Evolutionary conservation across 1,284 basidiomycete genomes (phyloP).

Genomic region (Fomitopsis palustris): DNA sequence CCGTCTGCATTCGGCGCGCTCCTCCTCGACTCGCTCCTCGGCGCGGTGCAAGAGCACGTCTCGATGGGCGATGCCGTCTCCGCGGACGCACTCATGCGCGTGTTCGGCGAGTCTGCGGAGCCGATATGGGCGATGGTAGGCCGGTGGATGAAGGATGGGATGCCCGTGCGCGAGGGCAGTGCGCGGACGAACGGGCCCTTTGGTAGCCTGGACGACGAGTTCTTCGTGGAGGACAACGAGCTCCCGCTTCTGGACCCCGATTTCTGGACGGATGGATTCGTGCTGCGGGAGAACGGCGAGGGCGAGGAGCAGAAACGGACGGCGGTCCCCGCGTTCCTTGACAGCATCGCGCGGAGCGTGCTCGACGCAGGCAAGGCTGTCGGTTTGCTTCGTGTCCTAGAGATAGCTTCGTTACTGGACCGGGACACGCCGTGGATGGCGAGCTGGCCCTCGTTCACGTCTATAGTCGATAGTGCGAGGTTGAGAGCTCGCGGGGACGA

Average conservation of each 20-base stretch:
- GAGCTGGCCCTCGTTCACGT: slow-evolving; percentile 27
- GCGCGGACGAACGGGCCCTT: slow-evolving; percentile 14
- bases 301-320: slow-evolving; percentile 29
- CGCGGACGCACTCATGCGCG: slow-evolving; percentile 49
- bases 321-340: slow-evolving; percentile 58
- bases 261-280: slow-evolving; percentile 79
- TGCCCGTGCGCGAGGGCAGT: slow-evolving; percentile 47
- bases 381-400: slow-evolving; percentile 60
- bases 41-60: slow-evolving; percentile 47
- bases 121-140: slow-evolving; percentile 75
- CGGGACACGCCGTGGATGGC: slow-evolving; percentile 25
- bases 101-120: slow-evolving; percentile 63
- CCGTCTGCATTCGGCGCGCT: slow-evolving; percentile 47
- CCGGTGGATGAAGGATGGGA: slow-evolving; percentile 73
- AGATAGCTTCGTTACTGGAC: slow-evolving; percentile 21
- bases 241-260: slow-evolving; percentile 66
- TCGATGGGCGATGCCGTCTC: slow-evolving; percentile 54
- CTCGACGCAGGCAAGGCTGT: slow-evolving; percentile 77
- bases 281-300: slow-evolving; percentile 38
- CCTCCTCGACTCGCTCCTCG: slow-evolving; percentile 63
- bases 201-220: slow-evolving; percentile 62
- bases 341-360: slow-evolving; percentile 52
- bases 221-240: slow-evolving; percentile 75
- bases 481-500: neutral
- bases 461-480: slow-evolving; percentile 1